These are phyloP conservation scores for Geotrichum armillariae DNA, from an alignment of 1,139 yeast species.

Conservation along the genomic window DNA sequence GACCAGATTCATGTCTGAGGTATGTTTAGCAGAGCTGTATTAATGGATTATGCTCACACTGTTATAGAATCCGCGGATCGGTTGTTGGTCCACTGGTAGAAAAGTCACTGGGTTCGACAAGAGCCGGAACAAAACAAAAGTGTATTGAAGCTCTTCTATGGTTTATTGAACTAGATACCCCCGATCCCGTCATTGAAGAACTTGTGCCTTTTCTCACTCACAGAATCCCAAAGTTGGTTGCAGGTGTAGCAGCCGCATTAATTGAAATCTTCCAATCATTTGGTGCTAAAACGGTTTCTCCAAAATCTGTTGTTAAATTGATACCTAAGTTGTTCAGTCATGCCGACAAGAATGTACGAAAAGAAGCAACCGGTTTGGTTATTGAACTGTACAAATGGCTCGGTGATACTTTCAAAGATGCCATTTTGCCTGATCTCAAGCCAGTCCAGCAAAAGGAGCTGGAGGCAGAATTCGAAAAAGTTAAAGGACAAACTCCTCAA, in stretches of 20 bases:
- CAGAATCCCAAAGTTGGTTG: constrained; percentile 75
- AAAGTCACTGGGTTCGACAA: constrained; percentile 73
- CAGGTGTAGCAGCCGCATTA: constrained; percentile 63
- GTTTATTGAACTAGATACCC: constrained; percentile 64
- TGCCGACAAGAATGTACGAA: constrained; percentile 84
- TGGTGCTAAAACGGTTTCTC: constrained; percentile 70
- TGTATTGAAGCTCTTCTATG: constrained; percentile 62
- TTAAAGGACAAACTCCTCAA: constrained; percentile 47
- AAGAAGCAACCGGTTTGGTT: constrained; percentile 69
- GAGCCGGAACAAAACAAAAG: constrained; percentile 71
- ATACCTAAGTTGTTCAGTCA: constrained; percentile 77
- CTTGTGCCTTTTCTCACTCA: constrained; percentile 62
- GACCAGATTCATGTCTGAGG: constrained; percentile 42
- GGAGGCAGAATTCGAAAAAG: constrained; percentile 61
- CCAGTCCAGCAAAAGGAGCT: constrained; percentile 93
- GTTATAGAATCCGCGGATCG: constrained; percentile 36
- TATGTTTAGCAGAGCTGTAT: background rate
- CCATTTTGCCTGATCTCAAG: constrained; percentile 70
- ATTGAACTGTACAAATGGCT: constrained; percentile 76
- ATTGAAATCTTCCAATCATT: constrained; percentile 57
- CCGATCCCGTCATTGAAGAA: constrained; percentile 67
- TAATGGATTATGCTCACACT: constrained; percentile 2
- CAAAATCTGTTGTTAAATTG: constrained; percentile 57
- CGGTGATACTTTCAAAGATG: constrained; percentile 61
- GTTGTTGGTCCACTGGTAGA: constrained; percentile 69